Evolutionary conservation across 1,139 yeast species (phyloP), one percentile per base, ranked within the genome.

Genomic region (Blastobotrys illinoisensis): DNA sequence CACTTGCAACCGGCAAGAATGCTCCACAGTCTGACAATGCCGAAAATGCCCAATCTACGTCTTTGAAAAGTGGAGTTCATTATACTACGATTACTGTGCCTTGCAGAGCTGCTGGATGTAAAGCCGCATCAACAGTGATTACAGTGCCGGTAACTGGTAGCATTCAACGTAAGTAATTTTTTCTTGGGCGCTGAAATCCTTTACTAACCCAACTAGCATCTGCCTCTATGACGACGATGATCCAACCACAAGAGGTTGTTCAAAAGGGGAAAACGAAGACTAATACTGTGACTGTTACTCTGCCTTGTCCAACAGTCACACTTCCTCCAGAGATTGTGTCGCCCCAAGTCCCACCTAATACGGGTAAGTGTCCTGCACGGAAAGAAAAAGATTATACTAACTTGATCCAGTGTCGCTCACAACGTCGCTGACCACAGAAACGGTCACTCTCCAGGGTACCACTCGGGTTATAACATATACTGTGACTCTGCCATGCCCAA

Each of bases 401-500:
- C 51, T n/a, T n/a, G 16, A 14, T 16, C 23, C 43, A 51, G 54
- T 51, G 1, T 51, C 52, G 1, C 23, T 54, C 48, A 51, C 52
- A 1, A 46, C 56, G 3, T 16, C 54, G n/a, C 46, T 36, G 21
- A 16, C 26, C 13, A 46, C 45, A 1, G 47, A 54, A 9, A 54
- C 54, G 9, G 50, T 46, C 14, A 21, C 44, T n/a, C 32, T 40
- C 13, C 18, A 14, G 13, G 56, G 56, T 16, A 46, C 51, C 20
- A 59, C 62, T 9, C 51, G 32, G 18, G 44, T 47, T 5, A 46
- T 59, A 3, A 60, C 64, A 1, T 26, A 58, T n/a, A 58, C 64
- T 1, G 59, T 63, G 3, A 58, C 65, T 5, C 43, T 63, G 11
- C 66, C 66, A 18, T 63, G 65, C 47, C 62, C 62, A 24, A 50